Evolutionary conservation across 140 eudicot genomes (phyloP).

Genomic region (Cichorium intybus): DNA sequence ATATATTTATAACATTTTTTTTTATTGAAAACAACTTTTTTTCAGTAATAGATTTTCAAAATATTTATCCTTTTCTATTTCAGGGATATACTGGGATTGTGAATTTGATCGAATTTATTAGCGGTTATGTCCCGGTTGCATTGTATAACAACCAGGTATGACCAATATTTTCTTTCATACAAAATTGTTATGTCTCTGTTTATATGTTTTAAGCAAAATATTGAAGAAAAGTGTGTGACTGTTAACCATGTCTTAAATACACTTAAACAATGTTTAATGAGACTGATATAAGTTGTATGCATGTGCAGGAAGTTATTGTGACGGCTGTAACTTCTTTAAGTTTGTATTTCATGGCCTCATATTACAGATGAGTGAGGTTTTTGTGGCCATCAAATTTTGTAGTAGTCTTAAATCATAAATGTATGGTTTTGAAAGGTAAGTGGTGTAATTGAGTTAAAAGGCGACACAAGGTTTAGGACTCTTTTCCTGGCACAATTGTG

Average conservation of each 20-base stretch:
- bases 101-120: conserved; percentile 50
- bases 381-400: conserved; percentile 25
- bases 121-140: conserved; percentile 61
- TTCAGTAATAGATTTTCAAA: background rate
- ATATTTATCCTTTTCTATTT: background rate
- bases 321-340: conserved; percentile 44
- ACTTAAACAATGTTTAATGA: conserved; percentile 1
- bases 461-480: too few species aligned
- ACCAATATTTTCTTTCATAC: background rate
- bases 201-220: background rate
- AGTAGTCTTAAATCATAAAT: conserved; percentile 16
- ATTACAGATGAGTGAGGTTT: conserved; percentile 65
- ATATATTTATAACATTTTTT: background rate
- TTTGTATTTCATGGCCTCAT: conserved; percentile 50
- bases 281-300: conserved; percentile 5
- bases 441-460: too few species aligned
- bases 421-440: conserved; percentile 15
- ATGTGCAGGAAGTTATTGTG: conserved; percentile 53
- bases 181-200: background rate
- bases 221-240: background rate
- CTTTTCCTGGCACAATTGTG: too few species aligned
- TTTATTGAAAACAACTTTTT: background rate
- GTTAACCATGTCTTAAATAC: background rate
- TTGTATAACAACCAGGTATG: conserved; percentile 82
- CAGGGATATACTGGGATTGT: conserved; percentile 61